Evolutionary conservation across 345 rosid genomes (phyloP).

Genomic region (Salix brachista): DNA sequence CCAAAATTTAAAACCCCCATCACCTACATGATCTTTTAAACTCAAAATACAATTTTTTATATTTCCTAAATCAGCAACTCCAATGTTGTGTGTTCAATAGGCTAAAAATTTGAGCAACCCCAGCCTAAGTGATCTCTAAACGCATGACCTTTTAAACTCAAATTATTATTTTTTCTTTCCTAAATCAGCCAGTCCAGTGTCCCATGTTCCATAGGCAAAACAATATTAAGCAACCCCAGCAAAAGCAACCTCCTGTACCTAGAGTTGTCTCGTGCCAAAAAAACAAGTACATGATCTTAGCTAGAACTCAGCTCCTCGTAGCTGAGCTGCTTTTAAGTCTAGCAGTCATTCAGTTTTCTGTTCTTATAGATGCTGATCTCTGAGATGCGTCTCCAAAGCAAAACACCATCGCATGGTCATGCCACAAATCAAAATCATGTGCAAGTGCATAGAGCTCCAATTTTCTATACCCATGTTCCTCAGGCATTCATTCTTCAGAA

Average conservation of each 20-base stretch:
- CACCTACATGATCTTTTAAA: too few relatives aligned
- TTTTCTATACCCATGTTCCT: neutral
- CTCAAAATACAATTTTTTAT: too few relatives aligned
- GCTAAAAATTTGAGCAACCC: too few relatives aligned
- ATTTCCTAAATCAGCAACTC: too few relatives aligned
- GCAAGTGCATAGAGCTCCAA: neutral
- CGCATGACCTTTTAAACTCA: too few relatives aligned
- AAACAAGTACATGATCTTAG: constrained; percentile 17
- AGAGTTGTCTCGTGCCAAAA: constrained; percentile 14
- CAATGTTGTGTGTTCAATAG: too few relatives aligned
- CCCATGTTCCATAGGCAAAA: neutral
- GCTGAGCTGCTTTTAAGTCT: neutral
- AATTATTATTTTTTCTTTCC: too few relatives aligned
- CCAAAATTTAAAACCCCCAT: neutral
- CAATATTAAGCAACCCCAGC: neutral
- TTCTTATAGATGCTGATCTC: neutral
- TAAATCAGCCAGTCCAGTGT: too few relatives aligned
- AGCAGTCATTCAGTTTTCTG: neutral
- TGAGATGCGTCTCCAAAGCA: neutral
- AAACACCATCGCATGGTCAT: neutral
- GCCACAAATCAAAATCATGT: neutral
- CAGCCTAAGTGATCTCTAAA: too few relatives aligned
- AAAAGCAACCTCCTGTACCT: neutral
- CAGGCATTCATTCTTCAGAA: neutral
- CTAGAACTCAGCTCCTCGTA: constrained; percentile 2